These are phyloP conservation scores for Silene conica DNA, from an alignment of 148 eudicot species.

Conservation along the genomic window DNA sequence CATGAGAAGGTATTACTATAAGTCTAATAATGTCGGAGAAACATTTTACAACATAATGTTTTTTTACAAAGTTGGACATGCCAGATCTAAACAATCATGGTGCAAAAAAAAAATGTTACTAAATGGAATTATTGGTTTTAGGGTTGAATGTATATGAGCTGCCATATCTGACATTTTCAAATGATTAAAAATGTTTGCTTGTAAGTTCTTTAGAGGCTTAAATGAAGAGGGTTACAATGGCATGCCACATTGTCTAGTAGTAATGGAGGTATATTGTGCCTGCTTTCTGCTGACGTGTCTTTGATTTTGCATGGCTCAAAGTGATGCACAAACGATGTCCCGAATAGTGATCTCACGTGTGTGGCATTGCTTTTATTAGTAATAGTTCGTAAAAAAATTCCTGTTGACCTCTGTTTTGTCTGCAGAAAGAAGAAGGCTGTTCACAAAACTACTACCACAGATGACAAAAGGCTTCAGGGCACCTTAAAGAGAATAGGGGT, in stretches of 20 bases:
- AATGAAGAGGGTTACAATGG: too few species aligned
- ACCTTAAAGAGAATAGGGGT: conserved; percentile 88
- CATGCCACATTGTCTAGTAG: too few species aligned
- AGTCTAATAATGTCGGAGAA: not conserved
- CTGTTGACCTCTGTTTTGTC: not conserved
- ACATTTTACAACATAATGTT: not conserved
- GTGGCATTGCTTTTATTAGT: not conserved
- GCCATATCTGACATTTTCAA: too few species aligned
- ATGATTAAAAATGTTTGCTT: too few species aligned
- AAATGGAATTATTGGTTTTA: too few species aligned
- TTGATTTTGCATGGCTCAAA: not conserved
- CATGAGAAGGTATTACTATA: conserved; percentile 49
- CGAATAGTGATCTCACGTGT: not conserved
- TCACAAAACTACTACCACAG: conserved; percentile 83
- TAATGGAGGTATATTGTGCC: too few species aligned
- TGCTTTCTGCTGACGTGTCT: not conserved
- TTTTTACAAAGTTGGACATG: not conserved
- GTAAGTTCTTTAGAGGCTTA: too few species aligned
- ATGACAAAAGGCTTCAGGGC: conserved; percentile 88
- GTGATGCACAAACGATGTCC: not conserved
- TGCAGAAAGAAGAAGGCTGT: conserved; percentile 93
- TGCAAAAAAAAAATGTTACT: not conserved
- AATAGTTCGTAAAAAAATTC: not conserved
- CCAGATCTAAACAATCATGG: not conserved
- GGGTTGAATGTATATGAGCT: too few species aligned